Percentiles rank a stretch among this genome's conserved stretches.
Conservation (phyloP, 352 stramenopile species). For the Pythium pyrilobum region DNA sequence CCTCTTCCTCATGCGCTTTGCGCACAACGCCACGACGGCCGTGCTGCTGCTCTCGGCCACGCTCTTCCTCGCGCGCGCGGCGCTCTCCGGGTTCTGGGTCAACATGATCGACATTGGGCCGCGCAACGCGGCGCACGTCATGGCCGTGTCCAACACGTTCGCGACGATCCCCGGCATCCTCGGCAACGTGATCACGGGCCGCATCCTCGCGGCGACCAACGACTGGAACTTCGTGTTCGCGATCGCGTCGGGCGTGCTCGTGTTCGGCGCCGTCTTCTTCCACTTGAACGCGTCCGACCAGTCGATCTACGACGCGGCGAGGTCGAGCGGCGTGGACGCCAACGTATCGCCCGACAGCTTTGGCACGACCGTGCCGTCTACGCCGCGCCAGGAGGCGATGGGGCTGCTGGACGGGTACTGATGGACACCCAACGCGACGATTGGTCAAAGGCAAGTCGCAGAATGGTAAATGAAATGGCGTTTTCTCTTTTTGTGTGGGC, state of each 20-base stretch:
- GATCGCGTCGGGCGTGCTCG: slow-evolving; percentile 64
- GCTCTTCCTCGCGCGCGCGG: slow-evolving; percentile 68
- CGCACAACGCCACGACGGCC: slow-evolving; percentile 39
- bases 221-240: slow-evolving; percentile 82
- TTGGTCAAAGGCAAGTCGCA: too few species aligned
- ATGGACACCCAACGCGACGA: too few species aligned
- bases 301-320: slow-evolving; percentile 46
- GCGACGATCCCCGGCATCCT: slow-evolving; percentile 80
- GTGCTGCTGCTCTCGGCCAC: slow-evolving; percentile 69
- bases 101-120: slow-evolving; percentile 89
- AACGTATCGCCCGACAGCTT: slow-evolving; percentile 20
- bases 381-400: slow-evolving; percentile 44
- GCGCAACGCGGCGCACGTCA: slow-evolving; percentile 76
- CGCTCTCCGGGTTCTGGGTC: slow-evolving; percentile 82
- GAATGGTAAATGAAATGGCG: too few species aligned
- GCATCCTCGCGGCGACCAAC: slow-evolving; percentile 64
- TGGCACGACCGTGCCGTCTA: slow-evolving; percentile 24
- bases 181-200: slow-evolving; percentile 79
- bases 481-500: too few species aligned
- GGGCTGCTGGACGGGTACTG: slow-evolving; percentile 37
- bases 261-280: slow-evolving; percentile 71
- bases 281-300: slow-evolving; percentile 72
- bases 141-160: slow-evolving; percentile 86
- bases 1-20: slow-evolving; percentile 68
- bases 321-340: background rate